A percentile compares a stretch with the other conserved stretches of the same genome.
These are phyloP conservation scores for Phaeosphaeriaceae sp. DNA, from an alignment of 2,329 filamentous ascomycete genomes.

Conservation along the genomic window DNA sequence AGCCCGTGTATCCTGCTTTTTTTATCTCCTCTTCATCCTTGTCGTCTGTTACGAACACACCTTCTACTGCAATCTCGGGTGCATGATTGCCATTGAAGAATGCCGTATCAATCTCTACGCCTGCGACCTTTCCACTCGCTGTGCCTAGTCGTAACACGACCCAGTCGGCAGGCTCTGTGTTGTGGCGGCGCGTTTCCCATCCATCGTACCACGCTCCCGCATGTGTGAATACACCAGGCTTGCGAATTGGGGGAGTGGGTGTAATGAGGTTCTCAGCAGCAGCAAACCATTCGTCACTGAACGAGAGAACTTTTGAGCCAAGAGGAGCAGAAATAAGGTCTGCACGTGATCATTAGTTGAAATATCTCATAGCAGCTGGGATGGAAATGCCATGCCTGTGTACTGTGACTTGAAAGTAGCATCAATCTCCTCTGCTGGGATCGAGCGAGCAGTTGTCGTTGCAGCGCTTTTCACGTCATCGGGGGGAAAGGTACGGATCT, in stretches of 20 bases:
- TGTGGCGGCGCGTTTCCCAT: conserved; percentile 69
- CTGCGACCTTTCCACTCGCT: conserved; percentile 72
- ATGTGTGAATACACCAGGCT: conserved; percentile 64
- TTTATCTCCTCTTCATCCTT: conserved; percentile 67
- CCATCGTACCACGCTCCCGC: conserved; percentile 70
- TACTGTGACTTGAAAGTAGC: conserved; percentile 62
- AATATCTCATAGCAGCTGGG: not conserved
- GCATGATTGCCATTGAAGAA: conserved; percentile 86
- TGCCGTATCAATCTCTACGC: conserved; percentile 80
- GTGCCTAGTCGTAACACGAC: conserved; percentile 65
- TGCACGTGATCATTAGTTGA: conserved; percentile 21
- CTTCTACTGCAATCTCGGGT: conserved; percentile 78
- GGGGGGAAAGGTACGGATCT: conserved; percentile 39
- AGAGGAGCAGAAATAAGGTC: conserved; percentile 61
- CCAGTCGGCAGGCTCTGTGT: conserved; percentile 64
- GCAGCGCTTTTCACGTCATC: conserved; percentile 39
- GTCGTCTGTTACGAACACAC: conserved; percentile 64
- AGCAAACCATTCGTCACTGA: conserved; percentile 68
- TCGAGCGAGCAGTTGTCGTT: conserved; percentile 36
- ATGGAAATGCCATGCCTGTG: conserved; percentile 47
- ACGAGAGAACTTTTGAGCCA: conserved; percentile 60
- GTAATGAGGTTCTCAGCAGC: conserved; percentile 64
- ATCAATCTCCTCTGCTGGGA: conserved; percentile 60
- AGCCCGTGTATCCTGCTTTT: conserved; percentile 52
- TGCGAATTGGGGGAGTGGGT: conserved; percentile 61